These are phyloP conservation scores for Blumeria graminis DNA, from an alignment of 2,329 filamentous ascomycete species.

Conservation along the genomic window DNA sequence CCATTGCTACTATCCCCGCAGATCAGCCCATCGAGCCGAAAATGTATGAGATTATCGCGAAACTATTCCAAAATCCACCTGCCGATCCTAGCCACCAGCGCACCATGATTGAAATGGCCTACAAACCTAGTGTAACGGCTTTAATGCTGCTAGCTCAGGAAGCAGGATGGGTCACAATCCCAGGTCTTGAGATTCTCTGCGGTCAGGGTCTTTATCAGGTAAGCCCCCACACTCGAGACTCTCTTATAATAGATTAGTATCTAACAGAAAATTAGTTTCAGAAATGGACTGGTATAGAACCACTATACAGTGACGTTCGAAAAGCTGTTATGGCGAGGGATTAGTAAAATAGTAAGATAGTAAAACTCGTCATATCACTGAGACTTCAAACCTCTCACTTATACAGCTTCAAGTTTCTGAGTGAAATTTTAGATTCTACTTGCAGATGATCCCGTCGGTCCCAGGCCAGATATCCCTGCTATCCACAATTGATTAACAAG, in stretches of 20 bases:
- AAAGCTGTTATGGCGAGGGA: conserved; percentile 24
- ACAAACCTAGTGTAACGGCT: conserved; percentile 64
- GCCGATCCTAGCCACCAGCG: conserved; percentile 16
- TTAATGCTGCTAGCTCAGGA: conserved; percentile 65
- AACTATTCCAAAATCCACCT: conserved; percentile 22
- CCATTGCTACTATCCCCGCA: conserved; percentile 77
- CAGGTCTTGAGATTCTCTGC: conserved; percentile 70
- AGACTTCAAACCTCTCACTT: too few species aligned
- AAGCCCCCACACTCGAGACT: conserved; percentile 12
- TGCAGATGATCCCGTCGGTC: too few species aligned
- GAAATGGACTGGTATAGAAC: conserved; percentile 62
- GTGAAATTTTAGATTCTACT: too few species aligned
- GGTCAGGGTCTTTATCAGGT: conserved; percentile 80
- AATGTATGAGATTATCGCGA: conserved; percentile 39
- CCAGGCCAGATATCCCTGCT: too few species aligned
- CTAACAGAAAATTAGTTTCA: conserved; percentile 32
- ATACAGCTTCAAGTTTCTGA: too few species aligned
- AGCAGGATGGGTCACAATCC: conserved; percentile 59
- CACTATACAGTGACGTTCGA: conserved; percentile 46
- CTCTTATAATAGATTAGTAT: not conserved
- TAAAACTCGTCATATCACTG: too few species aligned
- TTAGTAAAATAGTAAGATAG: not conserved
- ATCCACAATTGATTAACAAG: too few species aligned
- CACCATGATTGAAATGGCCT: conserved; percentile 83
- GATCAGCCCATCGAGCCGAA: conserved; percentile 55